Percentiles rank a stretch among this genome's conserved stretches.
These are phyloP conservation scores for Pseudohalonectria lignicola DNA, from an alignment of 2,329 filamentous ascomycete species.

Conservation along the genomic window DNA sequence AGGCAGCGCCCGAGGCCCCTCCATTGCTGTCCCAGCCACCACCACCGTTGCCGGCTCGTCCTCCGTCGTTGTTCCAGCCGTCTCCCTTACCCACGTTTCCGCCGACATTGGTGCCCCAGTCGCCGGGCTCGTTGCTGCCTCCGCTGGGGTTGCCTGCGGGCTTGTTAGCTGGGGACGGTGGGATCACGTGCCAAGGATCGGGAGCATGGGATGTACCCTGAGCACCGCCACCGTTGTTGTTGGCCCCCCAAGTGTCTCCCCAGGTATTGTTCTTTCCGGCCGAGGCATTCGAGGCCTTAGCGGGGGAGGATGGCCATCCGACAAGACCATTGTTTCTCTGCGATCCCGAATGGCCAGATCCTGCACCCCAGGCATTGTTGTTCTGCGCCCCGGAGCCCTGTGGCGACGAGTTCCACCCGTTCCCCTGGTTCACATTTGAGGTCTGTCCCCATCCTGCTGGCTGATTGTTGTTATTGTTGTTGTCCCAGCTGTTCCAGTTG, in stretches of 20 bases:
- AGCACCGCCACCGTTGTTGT: not conserved
- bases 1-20: too few species aligned
- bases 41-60: not conserved
- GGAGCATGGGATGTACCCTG: not conserved
- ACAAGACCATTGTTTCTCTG: not conserved
- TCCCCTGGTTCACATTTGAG: not conserved
- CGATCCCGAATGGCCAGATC: not conserved
- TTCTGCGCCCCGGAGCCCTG: not conserved
- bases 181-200: not conserved
- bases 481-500: slow-evolving; percentile 3
- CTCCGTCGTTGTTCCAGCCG: not conserved
- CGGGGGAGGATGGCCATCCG: too few species aligned
- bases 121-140: not conserved
- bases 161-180: not conserved
- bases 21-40: slow-evolving; percentile 1
- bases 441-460: not conserved
- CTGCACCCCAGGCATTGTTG: not conserved
- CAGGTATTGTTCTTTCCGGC: not conserved
- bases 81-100: too few species aligned
- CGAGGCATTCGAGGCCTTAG: not conserved
- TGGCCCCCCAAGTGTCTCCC: not conserved
- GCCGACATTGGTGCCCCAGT: not conserved
- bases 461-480: slow-evolving; percentile 7
- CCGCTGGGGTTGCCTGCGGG: not conserved
- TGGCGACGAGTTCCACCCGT: not conserved